A percentile compares a stretch with the other conserved stretches of the same genome.
phyloP scores from a whole-genome alignment of 2,329 filamentous ascomycete species.

The Fusarium piperis region DNA sequence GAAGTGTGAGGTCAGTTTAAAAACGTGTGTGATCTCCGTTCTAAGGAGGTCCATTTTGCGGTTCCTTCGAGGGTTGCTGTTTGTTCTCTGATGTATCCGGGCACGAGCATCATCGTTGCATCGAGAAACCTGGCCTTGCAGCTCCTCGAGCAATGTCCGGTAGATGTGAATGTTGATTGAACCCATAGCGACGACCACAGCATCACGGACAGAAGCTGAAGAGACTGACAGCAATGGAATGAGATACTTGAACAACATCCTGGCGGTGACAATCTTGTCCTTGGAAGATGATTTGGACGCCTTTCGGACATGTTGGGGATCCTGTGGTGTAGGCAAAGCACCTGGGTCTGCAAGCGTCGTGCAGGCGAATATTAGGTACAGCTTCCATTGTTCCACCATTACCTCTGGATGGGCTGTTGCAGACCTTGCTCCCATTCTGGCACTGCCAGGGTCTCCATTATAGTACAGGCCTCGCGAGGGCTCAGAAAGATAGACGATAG shows the following conservation, averaged over 20 bases:
- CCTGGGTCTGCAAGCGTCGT: slow-evolving; percentile 91
- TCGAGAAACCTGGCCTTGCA: slow-evolving; percentile 85
- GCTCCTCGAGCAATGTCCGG: slow-evolving; percentile 85
- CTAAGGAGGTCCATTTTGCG: slow-evolving; percentile 86
- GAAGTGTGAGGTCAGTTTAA: slow-evolving; percentile 92
- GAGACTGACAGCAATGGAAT: slow-evolving; percentile 86
- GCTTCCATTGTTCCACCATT: slow-evolving; percentile 95
- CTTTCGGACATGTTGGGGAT: slow-evolving; percentile 82
- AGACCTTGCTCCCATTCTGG: slow-evolving; percentile 61
- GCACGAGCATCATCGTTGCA: slow-evolving; percentile 91
- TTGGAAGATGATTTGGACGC: slow-evolving; percentile 74
- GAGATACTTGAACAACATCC: slow-evolving; percentile 89
- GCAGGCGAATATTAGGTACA: slow-evolving; percentile 96
- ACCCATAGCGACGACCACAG: slow-evolving; percentile 89
- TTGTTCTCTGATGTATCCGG: slow-evolving; percentile 85
- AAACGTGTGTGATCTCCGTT: slow-evolving; percentile 95
- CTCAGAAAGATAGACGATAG: slow-evolving; percentile 82
- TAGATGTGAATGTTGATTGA: slow-evolving; percentile 97
- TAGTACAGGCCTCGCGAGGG: slow-evolving; percentile 72
- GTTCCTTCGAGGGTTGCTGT: slow-evolving; percentile 83
- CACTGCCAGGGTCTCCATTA: slow-evolving; percentile 67
- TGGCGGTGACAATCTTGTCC: slow-evolving; percentile 86
- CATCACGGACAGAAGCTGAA: slow-evolving; percentile 84
- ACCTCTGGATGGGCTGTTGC: slow-evolving; percentile 83
- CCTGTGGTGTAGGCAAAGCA: slow-evolving; percentile 59